A percentile compares a stretch with the other conserved stretches of the same genome.
Evolutionary conservation across 2,329 filamentous ascomycete species (phyloP).

Genomic region (Diaporthe aspalathi): DNA sequence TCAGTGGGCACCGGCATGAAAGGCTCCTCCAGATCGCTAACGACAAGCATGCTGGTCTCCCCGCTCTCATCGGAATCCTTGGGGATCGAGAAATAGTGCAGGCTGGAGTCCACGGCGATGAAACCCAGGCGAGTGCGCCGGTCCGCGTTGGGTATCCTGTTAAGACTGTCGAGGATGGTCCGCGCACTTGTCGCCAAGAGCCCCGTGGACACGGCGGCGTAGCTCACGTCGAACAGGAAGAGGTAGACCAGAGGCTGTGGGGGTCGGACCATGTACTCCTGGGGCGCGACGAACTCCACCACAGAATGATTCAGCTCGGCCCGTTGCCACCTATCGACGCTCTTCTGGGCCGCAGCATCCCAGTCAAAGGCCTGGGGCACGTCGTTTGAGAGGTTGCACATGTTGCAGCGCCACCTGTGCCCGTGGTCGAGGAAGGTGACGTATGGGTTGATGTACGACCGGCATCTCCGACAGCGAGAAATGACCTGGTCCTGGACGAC

Average conservation of each 20-base stretch:
- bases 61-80: slow-evolving; percentile 86
- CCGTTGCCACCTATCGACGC: slow-evolving; percentile 90
- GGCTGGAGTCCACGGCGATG: slow-evolving; percentile 91
- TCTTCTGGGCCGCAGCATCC: slow-evolving; percentile 92
- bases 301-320: slow-evolving; percentile 96
- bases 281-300: slow-evolving; percentile 96
- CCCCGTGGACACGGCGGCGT: slow-evolving; percentile 87
- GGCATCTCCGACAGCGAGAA: slow-evolving; percentile 92
- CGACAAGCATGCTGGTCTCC: slow-evolving; percentile 91
- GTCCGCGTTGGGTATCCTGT: slow-evolving; percentile 98
- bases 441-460: slow-evolving; percentile 98
- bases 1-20: slow-evolving; percentile 95
- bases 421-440: slow-evolving; percentile 97
- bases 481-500: slow-evolving; percentile 98
- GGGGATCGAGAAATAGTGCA: slow-evolving; percentile 96
- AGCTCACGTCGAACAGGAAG: slow-evolving; percentile 95
- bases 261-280: slow-evolving; percentile 99
- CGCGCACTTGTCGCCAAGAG: slow-evolving; percentile 91
- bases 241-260: slow-evolving; percentile 96
- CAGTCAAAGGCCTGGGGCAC: slow-evolving; percentile 99
- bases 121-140: slow-evolving; percentile 92
- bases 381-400: slow-evolving; percentile 99
- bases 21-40: slow-evolving; percentile 95
- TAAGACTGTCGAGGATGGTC: slow-evolving; percentile 93
- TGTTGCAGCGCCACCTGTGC: slow-evolving; percentile 98